Conservation (phyloP, 2,329 filamentous ascomycete species). For the Phaeophleospora eucalypticola region DNA sequence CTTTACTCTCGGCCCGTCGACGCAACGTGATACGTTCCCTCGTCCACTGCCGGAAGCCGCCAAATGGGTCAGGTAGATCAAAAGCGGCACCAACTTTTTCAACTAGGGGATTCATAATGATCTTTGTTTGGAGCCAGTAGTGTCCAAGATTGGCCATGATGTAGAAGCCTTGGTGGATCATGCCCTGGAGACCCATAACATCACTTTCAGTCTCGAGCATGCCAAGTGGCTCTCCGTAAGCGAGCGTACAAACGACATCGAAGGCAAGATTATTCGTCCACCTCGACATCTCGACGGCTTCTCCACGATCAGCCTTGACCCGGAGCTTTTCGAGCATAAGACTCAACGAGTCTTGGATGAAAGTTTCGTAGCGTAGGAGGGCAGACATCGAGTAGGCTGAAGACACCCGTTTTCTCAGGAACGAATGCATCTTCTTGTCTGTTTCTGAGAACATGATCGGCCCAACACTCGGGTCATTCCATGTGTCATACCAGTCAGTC, state of each 20-base stretch:
- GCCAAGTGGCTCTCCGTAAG: constrained; percentile 32
- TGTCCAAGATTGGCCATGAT: constrained; percentile 14
- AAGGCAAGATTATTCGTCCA: constrained; percentile 56
- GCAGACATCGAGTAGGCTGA: constrained; percentile 24
- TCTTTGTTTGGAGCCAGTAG: no score
- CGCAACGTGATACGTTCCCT: constrained; percentile 6
- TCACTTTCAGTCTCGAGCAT: constrained; percentile 12
- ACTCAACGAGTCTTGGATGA: constrained; percentile 36
- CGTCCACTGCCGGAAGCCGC: constrained; percentile 12
- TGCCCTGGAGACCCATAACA: constrained; percentile 9
- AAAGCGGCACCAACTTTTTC: constrained; percentile 1
- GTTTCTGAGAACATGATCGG: constrained; percentile 18
- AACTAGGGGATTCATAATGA: not conserved
- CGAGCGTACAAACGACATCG: constrained; percentile 61
- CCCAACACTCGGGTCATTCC: constrained; percentile 24
- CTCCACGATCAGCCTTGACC: constrained; percentile 13
- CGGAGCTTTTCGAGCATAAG: constrained; percentile 31
- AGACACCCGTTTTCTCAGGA: constrained; percentile 10
- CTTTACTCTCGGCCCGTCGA: constrained; percentile 3
- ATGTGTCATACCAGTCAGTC: constrained; percentile 8
- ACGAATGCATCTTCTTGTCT: constrained; percentile 5
- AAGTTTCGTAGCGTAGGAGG: constrained; percentile 34
- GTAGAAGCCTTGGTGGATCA: constrained; percentile 6
- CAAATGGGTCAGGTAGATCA: constrained; percentile 6
- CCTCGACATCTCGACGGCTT: constrained; percentile 20